Evolutionary conservation across 225 moss, liverwort and hornwort genomes (phyloP), one percentile per base, ranked within the genome.

Genomic region (Bryum argenteum): DNA sequence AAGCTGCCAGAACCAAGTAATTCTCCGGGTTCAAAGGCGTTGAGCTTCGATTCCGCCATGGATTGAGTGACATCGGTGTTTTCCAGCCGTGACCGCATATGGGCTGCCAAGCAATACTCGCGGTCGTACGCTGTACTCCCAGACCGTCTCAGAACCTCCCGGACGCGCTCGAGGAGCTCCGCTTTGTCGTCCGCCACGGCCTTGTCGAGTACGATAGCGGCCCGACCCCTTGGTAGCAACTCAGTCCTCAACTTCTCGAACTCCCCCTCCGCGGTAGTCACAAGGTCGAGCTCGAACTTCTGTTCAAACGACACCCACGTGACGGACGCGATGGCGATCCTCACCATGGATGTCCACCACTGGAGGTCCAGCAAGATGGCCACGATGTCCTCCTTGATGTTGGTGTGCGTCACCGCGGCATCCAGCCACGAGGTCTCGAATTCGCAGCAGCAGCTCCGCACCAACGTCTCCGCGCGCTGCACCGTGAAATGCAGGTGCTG

Each of bases 311-410:
- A 33, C 56, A 48, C 15, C 63, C 63, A 21, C 28, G 63, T 54
- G 21, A 24, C 66, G 1, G 67, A 44, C 33, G 62, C 61, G 11
- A 74, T 54, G 0, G 80, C 70, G 51, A 84, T 61, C 1, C 39
- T 64, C 71, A 81, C 61, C 71, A 81, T 64, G 7, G 75, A 78
- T 57, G 68, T 69, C 81, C 81, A 84, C 75, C 78, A 78, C 3
- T 59, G 26, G 59, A 81, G n/a, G 66, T 84, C 84, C n/a, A 78
- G 71, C 59, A 84, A 47, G 7, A 75, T 81, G 65, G 75, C 59
- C 41, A 81, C 43, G 8, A 84, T 61, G 3, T 78, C 69, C 42
- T 81, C 78, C 11, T 24, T 80, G 22, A 81, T 72, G 0, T 68
- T 51, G 12, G 10, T 1, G 2, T 71, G 19, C 0, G 80, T 77